A percentile compares a stretch with the other conserved stretches of the same genome.
Conservation (phyloP, 140 eudicot genomes). For the Stevia rebaudiana region DNA sequence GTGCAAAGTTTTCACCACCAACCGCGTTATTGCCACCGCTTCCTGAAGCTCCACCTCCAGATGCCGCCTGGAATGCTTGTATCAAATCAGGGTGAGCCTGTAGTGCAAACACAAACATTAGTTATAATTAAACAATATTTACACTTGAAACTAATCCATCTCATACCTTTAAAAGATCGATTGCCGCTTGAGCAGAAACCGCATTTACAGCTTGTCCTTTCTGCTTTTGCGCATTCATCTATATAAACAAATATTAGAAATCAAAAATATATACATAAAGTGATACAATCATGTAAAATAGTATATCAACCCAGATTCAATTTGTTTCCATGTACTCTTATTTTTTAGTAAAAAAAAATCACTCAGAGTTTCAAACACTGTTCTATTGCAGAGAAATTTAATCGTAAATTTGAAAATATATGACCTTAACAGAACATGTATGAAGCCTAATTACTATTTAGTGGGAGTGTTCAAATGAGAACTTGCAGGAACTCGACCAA, state of each 20-base stretch:
- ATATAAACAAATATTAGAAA: slow-evolving; percentile 1
- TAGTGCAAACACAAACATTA: not conserved
- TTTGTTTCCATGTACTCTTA: too few species aligned
- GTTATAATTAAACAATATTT: not conserved
- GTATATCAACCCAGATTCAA: too few species aligned
- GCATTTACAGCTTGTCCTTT: slow-evolving; percentile 73
- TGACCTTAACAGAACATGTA: not conserved
- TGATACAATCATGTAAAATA: too few species aligned
- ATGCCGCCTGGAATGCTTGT: slow-evolving; percentile 77
- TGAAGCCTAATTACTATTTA: too few species aligned
- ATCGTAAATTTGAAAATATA: too few species aligned
- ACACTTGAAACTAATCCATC: not conserved
- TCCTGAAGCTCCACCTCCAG: slow-evolving; percentile 46
- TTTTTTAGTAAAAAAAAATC: not conserved
- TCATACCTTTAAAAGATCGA: slow-evolving; percentile 67
- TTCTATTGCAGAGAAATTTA: not conserved
- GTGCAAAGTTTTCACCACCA: slow-evolving; percentile 44
- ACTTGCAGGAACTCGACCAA: too few species aligned
- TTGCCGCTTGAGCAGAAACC: slow-evolving; percentile 75
- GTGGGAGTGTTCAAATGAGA: too few species aligned
- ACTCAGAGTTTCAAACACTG: too few species aligned
- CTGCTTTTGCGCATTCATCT: slow-evolving; percentile 88
- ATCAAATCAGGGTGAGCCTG: slow-evolving; percentile 77
- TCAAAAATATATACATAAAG: not conserved
- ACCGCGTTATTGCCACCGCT: slow-evolving; percentile 27